A percentile compares a stretch with the other conserved stretches of the same genome.
These are phyloP conservation scores for Vitis amurensis DNA, from an alignment of 164 flowering plant genomes.

Conservation along the genomic window DNA sequence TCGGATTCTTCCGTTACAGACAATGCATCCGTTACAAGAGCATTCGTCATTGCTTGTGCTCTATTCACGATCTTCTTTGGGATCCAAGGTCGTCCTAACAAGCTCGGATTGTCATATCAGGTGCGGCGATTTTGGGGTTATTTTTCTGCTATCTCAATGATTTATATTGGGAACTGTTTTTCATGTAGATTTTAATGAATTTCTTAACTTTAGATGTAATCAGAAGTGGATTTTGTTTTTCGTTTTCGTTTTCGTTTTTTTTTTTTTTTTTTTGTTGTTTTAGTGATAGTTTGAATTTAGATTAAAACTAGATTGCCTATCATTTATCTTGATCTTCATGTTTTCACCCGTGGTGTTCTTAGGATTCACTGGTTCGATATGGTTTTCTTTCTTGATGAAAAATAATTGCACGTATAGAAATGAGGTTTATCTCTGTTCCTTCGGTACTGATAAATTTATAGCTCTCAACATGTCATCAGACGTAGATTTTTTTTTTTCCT, in stretches of 20 bases:
- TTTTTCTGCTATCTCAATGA: background rate
- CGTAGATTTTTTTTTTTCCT: too few relatives aligned
- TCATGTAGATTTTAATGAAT: conserved; percentile 5
- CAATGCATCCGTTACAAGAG: conserved; percentile 86
- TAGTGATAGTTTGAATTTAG: background rate
- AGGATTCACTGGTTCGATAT: too few relatives aligned
- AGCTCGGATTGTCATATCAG: conserved; percentile 75
- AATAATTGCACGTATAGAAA: too few relatives aligned
- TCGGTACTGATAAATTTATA: too few relatives aligned
- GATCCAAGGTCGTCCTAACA: conserved; percentile 66
- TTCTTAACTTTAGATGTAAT: background rate
- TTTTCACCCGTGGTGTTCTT: background rate
- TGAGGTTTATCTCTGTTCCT: too few relatives aligned
- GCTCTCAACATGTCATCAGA: too few relatives aligned
- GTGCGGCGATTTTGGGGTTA: conserved; percentile 25
- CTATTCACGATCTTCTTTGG: conserved; percentile 74
- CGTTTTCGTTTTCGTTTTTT: background rate
- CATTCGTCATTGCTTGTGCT: conserved; percentile 60
- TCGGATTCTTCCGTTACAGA: conserved; percentile 35
- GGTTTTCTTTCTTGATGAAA: too few relatives aligned
- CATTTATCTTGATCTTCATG: background rate
- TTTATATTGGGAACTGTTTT: background rate
- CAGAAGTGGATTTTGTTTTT: conserved; percentile 2
- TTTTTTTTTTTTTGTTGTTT: background rate
- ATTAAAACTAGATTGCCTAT: background rate